A percentile compares a stretch with the other conserved stretches of the same genome.
Conservation (phyloP, 441 rosid genomes). For the Adansonia grandidieri region DNA sequence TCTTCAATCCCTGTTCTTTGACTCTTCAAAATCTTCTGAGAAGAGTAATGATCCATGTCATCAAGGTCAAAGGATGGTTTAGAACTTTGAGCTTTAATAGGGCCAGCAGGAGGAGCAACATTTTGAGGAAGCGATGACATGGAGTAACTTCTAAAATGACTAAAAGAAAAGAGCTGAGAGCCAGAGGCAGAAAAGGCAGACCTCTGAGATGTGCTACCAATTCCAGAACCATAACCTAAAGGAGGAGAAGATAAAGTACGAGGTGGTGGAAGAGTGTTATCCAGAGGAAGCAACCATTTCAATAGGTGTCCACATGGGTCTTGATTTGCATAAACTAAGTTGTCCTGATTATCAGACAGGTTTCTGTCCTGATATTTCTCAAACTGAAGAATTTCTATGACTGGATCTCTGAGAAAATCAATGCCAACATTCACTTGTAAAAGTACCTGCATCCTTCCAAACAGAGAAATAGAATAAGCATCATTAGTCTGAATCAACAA, state of each 20-base stretch:
- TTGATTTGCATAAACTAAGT: conserved; percentile 38
- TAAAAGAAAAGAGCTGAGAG: conserved; percentile 86
- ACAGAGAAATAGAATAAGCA: conserved; percentile 63
- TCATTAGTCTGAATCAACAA: conserved; percentile 49
- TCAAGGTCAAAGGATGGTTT: conserved; percentile 81
- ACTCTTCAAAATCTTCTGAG: conserved; percentile 51
- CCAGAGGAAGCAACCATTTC: conserved; percentile 95
- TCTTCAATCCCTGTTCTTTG: conserved; percentile 59
- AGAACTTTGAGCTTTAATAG: conserved; percentile 65
- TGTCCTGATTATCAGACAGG: conserved; percentile 40
- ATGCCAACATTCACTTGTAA: conserved; percentile 85
- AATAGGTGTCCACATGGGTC: conserved; percentile 82
- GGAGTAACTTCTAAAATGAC: conserved; percentile 92
- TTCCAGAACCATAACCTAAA: conserved; percentile 55
- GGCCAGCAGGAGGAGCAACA: conserved; percentile 55
- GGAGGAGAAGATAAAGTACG: conserved; percentile 69
- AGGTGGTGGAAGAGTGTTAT: conserved; percentile 61
- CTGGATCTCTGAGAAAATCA: conserved; percentile 71
- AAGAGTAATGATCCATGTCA: conserved; percentile 74
- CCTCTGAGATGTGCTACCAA: conserved; percentile 56
- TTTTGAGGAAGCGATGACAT: conserved; percentile 94
- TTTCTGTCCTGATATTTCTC: conserved; percentile 69
- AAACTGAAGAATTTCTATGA: conserved; percentile 93
- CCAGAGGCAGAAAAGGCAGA: conserved; percentile 69
- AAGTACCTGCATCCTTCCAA: conserved; percentile 97